Percentiles rank a stretch among this genome's conserved stretches.
Evolutionary conservation across 2,329 filamentous ascomycete genomes (phyloP).

Genomic region (Pseudogymnoascus sp.): DNA sequence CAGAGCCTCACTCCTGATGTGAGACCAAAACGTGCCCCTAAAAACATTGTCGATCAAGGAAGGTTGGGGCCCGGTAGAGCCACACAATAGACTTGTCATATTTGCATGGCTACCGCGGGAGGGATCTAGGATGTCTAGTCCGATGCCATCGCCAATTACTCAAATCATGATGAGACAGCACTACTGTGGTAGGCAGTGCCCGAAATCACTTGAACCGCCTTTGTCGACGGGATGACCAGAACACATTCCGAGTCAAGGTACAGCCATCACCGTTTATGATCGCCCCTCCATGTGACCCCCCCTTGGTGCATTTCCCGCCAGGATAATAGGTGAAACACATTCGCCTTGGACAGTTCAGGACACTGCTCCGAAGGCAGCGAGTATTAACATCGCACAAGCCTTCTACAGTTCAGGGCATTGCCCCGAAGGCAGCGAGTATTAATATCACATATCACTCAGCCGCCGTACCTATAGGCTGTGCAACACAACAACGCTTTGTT

Average conservation of each 20-base stretch:
- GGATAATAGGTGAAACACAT: neutral
- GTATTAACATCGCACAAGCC: neutral
- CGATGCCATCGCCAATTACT: neutral
- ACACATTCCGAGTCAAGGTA: neutral
- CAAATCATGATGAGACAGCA: neutral
- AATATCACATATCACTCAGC: neutral
- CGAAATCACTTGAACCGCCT: neutral
- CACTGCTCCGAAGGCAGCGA: neutral
- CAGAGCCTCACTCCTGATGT: neutral
- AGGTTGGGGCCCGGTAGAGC: neutral
- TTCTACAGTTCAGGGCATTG: neutral
- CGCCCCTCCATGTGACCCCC: neutral
- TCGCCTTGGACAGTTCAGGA: neutral
- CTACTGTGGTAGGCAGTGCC: neutral
- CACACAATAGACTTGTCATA: constrained; percentile 2
- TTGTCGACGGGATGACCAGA: neutral
- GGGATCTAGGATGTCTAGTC: neutral
- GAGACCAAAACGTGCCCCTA: neutral
- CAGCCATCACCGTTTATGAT: constrained; percentile 1
- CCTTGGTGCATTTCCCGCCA: neutral
- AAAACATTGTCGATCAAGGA: neutral
- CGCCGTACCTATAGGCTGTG: neutral
- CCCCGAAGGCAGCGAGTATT: neutral
- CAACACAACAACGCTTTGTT: constrained; percentile 2
- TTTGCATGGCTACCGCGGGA: neutral